Base-by-base conservation (phyloP, 2,329 filamentous ascomycete genomes). In the Penicillium verrucosum region DNA sequence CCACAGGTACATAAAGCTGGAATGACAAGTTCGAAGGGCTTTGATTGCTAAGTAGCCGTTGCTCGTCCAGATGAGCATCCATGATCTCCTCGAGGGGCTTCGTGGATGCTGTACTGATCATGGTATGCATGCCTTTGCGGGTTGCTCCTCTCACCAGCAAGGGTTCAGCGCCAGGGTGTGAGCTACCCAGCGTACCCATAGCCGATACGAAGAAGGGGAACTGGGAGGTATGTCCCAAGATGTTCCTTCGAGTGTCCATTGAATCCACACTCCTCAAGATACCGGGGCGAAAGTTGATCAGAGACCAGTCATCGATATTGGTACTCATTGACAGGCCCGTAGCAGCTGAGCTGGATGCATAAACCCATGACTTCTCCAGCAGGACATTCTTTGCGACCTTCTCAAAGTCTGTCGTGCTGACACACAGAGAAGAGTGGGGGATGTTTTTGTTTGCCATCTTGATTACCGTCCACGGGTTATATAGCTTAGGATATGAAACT, bases 231-330 rank as follows among this genome's bases (percentile, higher is more conserved):
- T 54, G 49, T 11, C 59, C 59, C 29, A 61, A 32, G 18, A 61
- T 57, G 11, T 53, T 44, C 18, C 48, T 46, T 16, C 44, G 51
- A 14, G 62, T 62, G 27, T 64, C 50, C 41, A 64, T 36, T 25
- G 53, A 51, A 27, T 50, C 52, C 7, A 64, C 60, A 25, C 46
- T 62, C 34, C 58, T 58, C 51, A 64, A 51, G n/a, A 64, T 59
- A 6, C 62, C 54, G 8, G 60, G 62, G 0, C 60, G 58, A 25
- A 64, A 64, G 29, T 59, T 62, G 50, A 64, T 58, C 29, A 58
- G 43, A 32, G 56, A 58, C 62, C 62, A 64, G 48, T 62, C 60
- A 27, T 62, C 56, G 5, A 61, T 34, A 32, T 64, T 64, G 9
- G 58, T 43, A 11, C 43, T 46, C 44, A 62, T 49, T 27, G 62